Evolutionary conservation across 345 rosid genomes (phyloP), one percentile per base, ranked within the genome.

Genomic region (Microthlaspi erraticum): DNA sequence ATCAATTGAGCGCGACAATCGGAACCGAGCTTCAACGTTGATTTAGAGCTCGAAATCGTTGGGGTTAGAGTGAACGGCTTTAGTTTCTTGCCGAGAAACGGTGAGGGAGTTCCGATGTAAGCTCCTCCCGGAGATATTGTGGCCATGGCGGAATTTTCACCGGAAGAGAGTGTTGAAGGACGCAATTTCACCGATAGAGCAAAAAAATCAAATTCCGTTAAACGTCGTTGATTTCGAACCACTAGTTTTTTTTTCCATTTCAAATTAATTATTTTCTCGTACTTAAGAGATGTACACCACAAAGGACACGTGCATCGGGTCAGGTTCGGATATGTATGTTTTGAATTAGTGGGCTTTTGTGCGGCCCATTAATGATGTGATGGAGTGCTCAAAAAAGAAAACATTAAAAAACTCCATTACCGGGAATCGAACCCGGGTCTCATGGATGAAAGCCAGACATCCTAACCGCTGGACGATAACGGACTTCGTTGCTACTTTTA

Each of bases 341-440:
- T 42, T 12, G 1, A 31, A 26, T 26, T 31, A 45, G 36, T 44
- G 73, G 73, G 64, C 64, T 57, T 56, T 0, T 56, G 10, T 10
- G 0, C 32, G 11, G 63, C 72, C 72, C 63, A 67, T 13, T n/a
- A n/a, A n/a, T n/a, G n/a, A n/a, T n/a, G n/a, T n/a, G n/a, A n/a
- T n/a, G n/a, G n/a, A n/a, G n/a, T n/a, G n/a, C n/a, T n/a, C n/a
- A n/a, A 23, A 23, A 26, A 26, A 1, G 5, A 26, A 26, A 26
- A 26, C 3, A 26, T 20, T 20, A 20, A 20, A 2, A 69, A 31
- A 20, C 88, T 92, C 98, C 89, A 80, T 68, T 89, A 91, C 91
- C 98, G 90, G 96, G 87, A 84, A 92, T 88, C 86, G 93, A 92
- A 86, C 97, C 93, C 91, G 93, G 93, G 93, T 87, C 91, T 79